These are phyloP conservation scores for Kluyveromyces starmeri DNA, from an alignment of 805 yeast species.

Conservation along the genomic window DNA sequence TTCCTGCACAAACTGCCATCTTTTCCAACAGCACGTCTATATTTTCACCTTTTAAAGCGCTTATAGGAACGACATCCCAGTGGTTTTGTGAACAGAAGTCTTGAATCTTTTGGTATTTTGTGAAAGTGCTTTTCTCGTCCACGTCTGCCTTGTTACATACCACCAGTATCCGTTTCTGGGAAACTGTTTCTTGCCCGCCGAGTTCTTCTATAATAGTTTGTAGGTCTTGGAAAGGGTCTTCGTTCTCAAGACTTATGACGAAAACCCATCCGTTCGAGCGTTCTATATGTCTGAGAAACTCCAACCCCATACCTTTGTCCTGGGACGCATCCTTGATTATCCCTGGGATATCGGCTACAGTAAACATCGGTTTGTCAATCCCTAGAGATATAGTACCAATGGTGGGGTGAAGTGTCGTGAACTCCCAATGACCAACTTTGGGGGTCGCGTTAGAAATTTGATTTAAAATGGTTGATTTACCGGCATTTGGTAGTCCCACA, in stretches of 20 bases:
- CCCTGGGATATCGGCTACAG: slow-evolving; percentile 98
- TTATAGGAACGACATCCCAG: slow-evolving; percentile 78
- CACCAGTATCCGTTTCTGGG: slow-evolving; percentile 56
- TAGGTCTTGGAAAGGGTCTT: slow-evolving; percentile 60
- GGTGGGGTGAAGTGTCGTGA: slow-evolving; percentile 87
- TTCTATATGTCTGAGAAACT: slow-evolving; percentile 85
- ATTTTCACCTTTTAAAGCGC: slow-evolving; percentile 69
- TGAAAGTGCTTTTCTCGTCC: slow-evolving; percentile 34
- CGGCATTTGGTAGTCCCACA: slow-evolving; percentile 95
- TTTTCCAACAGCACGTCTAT: slow-evolving; percentile 56
- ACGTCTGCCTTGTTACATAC: slow-evolving; percentile 95
- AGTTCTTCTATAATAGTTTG: slow-evolving; percentile 57
- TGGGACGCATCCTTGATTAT: slow-evolving; percentile 79
- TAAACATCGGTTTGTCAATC: slow-evolving; percentile 56
- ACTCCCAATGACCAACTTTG: slow-evolving; percentile 92
- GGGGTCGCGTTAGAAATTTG: slow-evolving; percentile 88
- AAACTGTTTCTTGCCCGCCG: slow-evolving; percentile 49
- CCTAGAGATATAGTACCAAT: slow-evolving; percentile 76
- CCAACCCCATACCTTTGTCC: slow-evolving; percentile 89
- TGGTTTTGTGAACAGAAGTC: slow-evolving; percentile 33
- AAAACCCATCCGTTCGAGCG: slow-evolving; percentile 84
- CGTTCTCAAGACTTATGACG: slow-evolving; percentile 67
- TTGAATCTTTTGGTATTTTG: slow-evolving; percentile 39
- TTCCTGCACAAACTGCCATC: slow-evolving; percentile 49
- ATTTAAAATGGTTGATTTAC: slow-evolving; percentile 80